These are phyloP conservation scores for Meripilus lineatus DNA, from an alignment of 1,284 basidiomycete genomes.

Conservation along the genomic window DNA sequence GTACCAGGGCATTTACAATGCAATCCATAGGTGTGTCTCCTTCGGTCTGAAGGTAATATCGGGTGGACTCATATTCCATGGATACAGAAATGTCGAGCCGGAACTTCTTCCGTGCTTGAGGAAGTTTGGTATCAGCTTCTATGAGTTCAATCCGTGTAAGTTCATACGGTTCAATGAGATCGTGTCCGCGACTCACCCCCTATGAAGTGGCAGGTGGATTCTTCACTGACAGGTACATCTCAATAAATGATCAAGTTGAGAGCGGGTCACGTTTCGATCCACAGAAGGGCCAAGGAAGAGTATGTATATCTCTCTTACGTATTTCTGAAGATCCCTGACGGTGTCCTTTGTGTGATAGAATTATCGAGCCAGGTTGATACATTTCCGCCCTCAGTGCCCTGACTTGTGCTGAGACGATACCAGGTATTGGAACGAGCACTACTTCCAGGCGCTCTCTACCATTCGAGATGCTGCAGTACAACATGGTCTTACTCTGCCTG, in stretches of 20 bases:
- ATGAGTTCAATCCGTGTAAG: conserved; percentile 46
- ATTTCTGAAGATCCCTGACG: conserved; percentile 19
- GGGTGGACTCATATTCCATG: background rate
- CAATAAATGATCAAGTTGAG: conserved; percentile 26
- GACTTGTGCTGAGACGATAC: background rate
- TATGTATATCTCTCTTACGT: conserved; percentile 8
- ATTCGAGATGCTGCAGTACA: conserved; percentile 36
- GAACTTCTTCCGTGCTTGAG: conserved; percentile 62
- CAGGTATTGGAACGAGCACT: conserved; percentile 43
- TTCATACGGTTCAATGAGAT: background rate
- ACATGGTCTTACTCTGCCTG: conserved; percentile 41
- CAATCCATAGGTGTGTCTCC: conserved; percentile 36
- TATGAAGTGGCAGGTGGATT: conserved; percentile 35
- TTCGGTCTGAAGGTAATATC: background rate
- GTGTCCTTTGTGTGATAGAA: too few species aligned
- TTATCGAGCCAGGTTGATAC: conserved; percentile 20
- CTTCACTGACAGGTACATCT: conserved; percentile 32
- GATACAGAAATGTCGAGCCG: conserved; percentile 39
- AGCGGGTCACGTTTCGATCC: conserved; percentile 37
- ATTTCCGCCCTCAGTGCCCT: background rate
- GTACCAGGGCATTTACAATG: conserved; percentile 65
- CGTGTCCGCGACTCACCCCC: background rate
- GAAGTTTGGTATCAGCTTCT: conserved; percentile 58
- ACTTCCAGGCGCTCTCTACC: conserved; percentile 40
- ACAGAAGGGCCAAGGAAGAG: conserved; percentile 26